Conservation (phyloP, 2,329 filamentous ascomycete species). For the Colletotrichum simmondsii region DNA sequence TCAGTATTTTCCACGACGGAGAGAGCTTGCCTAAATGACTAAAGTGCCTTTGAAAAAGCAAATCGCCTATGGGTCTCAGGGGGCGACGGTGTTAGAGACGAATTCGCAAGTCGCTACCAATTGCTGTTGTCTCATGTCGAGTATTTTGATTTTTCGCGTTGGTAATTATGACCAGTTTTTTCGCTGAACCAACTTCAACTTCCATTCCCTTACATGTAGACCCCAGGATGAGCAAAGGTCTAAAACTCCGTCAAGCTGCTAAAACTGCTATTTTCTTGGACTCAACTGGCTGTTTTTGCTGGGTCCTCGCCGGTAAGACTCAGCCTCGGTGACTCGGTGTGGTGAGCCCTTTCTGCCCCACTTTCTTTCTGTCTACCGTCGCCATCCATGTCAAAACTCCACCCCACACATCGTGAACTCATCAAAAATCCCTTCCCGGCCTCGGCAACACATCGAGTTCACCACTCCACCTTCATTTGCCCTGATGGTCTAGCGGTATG, state of each 20-base stretch:
- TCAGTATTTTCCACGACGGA: background rate
- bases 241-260: background rate
- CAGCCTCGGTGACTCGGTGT: background rate
- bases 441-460: background rate
- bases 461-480: background rate
- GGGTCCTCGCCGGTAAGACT: background rate
- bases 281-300: background rate
- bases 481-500: conserved; percentile 27
- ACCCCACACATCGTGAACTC: background rate
- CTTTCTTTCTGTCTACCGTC: background rate
- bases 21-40: no score
- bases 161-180: no score
- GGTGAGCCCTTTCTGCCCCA: background rate
- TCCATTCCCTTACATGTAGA: no score
- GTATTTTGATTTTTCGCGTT: no score
- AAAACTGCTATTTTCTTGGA: background rate
- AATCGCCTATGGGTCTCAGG: no score
- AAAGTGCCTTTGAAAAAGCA: no score
- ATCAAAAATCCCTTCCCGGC: background rate
- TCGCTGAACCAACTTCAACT: no score
- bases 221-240: no score
- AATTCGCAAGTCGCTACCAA: no score
- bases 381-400: background rate
- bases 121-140: no score
- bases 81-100: no score